A percentile compares a stretch with the other conserved stretches of the same genome.
Conservation (phyloP, 75 land plant species). For the Chamaecyparis obtusa region DNA sequence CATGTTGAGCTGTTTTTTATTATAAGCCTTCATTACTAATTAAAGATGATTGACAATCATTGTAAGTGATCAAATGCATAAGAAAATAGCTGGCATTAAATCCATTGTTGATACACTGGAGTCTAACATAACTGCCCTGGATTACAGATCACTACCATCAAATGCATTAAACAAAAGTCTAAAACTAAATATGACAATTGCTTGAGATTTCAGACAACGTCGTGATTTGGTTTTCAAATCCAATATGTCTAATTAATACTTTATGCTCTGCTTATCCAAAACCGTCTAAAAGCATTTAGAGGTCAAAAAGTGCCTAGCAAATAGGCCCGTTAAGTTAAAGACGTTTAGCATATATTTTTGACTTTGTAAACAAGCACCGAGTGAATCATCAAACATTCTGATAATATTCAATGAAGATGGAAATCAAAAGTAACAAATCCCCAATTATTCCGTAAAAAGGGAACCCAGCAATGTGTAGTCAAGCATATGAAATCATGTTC, state of each 20-base stretch:
- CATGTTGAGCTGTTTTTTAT: no score
- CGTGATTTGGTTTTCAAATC: not conserved
- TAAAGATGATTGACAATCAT: no score
- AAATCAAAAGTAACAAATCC: no score
- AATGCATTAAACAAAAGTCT: not conserved
- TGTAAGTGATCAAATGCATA: no score
- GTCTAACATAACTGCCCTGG: no score
- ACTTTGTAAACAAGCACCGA: not conserved
- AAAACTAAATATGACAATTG: not conserved
- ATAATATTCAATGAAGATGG: no score
- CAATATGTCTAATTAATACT: not conserved
- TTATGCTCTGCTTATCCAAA: not conserved
- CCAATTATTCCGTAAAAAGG: no score
- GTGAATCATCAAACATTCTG: not conserved
- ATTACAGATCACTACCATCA: no score
- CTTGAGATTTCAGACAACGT: not conserved
- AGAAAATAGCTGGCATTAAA: no score
- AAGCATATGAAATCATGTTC: not conserved
- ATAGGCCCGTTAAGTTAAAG: not conserved
- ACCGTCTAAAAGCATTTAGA: not conserved
- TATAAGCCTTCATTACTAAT: no score
- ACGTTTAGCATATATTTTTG: not conserved
- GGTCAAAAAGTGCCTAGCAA: not conserved
- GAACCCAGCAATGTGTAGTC: no score
- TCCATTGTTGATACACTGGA: no score